A percentile compares a stretch with the other conserved stretches of the same genome.
Conservation (phyloP, 2,329 filamentous ascomycete species). For the Alternaria sp. region DNA sequence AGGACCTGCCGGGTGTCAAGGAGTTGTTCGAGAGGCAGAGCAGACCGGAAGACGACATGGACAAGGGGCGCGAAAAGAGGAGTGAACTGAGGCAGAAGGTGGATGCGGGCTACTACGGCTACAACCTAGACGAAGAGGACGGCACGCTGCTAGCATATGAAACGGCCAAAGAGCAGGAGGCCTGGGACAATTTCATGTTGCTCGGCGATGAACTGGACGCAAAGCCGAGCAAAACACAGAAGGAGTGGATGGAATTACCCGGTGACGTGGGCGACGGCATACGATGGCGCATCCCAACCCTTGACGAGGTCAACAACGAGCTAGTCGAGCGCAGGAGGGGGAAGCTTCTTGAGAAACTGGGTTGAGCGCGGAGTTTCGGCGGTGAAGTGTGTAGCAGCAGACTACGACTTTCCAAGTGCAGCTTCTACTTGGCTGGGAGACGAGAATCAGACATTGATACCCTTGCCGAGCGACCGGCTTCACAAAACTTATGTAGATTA, state of each 20-base stretch:
- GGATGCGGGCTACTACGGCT: conserved; percentile 95
- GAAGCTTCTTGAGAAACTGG: conserved; percentile 82
- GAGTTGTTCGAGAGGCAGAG: conserved; percentile 66
- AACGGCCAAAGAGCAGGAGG: conserved; percentile 80
- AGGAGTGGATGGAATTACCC: conserved; percentile 80
- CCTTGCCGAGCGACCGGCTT: conserved; percentile 15
- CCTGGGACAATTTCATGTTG: conserved; percentile 70
- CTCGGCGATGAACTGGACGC: conserved; percentile 56
- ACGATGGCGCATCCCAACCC: conserved; percentile 80
- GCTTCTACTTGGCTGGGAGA: not conserved
- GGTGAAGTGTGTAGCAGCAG: conserved; percentile 13
- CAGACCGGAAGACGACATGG: conserved; percentile 53
- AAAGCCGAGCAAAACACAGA: conserved; percentile 35
- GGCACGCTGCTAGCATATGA: conserved; percentile 82
- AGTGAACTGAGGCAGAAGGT: conserved; percentile 77
- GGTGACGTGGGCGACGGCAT: conserved; percentile 85
- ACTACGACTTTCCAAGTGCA: conserved; percentile 1
- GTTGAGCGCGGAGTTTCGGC: conserved; percentile 23
- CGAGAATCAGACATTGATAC: conserved; percentile 16
- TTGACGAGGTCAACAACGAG: conserved; percentile 94
- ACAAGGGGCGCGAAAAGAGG: conserved; percentile 70
- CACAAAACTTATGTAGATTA: conserved; percentile 14
- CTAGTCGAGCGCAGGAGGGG: conserved; percentile 83
- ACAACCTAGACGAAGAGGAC: conserved; percentile 91
- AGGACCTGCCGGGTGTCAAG: conserved; percentile 91